Conservation (phyloP, 78 protist genomes). For the Dictyostelium brefeldianum region DNA sequence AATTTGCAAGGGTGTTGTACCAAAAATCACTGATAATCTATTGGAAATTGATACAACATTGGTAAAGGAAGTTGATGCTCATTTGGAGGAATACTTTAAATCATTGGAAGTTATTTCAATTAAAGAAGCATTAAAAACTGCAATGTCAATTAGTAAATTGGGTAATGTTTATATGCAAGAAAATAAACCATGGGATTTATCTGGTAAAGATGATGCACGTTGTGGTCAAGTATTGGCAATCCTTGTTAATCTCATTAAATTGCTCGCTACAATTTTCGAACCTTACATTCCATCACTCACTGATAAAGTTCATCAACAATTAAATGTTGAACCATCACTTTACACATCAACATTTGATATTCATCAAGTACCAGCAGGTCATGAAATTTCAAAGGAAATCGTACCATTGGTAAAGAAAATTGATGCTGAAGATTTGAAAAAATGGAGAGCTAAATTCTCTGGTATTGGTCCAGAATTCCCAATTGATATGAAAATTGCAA, state of each 20-base stretch:
- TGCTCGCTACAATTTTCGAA: slow-evolving; percentile 81
- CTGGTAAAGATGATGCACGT: slow-evolving; percentile 59
- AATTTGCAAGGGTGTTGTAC: slow-evolving; percentile 18
- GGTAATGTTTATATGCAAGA: slow-evolving; percentile 89
- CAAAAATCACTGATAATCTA: not conserved
- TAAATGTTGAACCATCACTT: slow-evolving; percentile 35
- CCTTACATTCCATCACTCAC: slow-evolving; percentile 88
- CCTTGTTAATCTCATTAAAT: slow-evolving; percentile 33
- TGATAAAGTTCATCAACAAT: slow-evolving; percentile 43
- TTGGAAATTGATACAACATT: slow-evolving; percentile 16
- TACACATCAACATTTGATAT: slow-evolving; percentile 27
- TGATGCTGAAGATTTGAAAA: slow-evolving; percentile 32
- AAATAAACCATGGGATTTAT: slow-evolving; percentile 83
- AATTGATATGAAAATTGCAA: slow-evolving; percentile 81
- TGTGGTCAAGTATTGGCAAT: slow-evolving; percentile 72
- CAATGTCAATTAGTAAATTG: slow-evolving; percentile 60
- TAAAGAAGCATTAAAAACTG: slow-evolving; percentile 78
- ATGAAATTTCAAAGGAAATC: slow-evolving; percentile 38
- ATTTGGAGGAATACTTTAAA: slow-evolving; percentile 25
- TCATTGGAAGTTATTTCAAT: slow-evolving; percentile 37
- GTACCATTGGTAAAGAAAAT: slow-evolving; percentile 33
- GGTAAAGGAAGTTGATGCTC: not conserved
- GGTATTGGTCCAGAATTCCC: slow-evolving; percentile 74
- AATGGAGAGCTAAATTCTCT: slow-evolving; percentile 29
- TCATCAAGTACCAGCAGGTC: slow-evolving; percentile 45